Evolutionary conservation across 805 yeast species (phyloP), one percentile per base, ranked within the genome.

Genomic region (Candida namnaoensis): DNA sequence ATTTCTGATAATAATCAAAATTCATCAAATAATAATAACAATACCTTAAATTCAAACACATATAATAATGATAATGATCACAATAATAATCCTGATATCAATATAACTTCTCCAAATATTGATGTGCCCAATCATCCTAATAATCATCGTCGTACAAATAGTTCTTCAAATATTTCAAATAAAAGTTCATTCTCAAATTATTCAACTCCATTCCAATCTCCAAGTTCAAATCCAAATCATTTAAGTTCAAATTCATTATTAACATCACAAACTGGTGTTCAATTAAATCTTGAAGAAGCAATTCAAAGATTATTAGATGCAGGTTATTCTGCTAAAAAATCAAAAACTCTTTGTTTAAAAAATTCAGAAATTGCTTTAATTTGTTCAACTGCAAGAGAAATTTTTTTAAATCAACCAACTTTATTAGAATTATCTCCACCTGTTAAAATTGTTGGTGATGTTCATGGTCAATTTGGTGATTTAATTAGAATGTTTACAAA

Each of bases 391-490:
- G 95, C 97, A 4, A 72, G 96, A 46, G 96, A 93, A 56, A 80
- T 91, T 13, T 87, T 93, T 53, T 65, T 93, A 43, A 76, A 85
- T 41, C 98, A 93, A 60, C 99, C 99, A 6, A 75, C 96, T 5
- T 65, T 91, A 40, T 68, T 91, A 44, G 98, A 93, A 60, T 69
- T 91, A 46, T 77, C 67, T 35, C 67, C 93, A 1, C 90, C 93
- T 0, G 91, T 84, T 4, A 85, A 85, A 57, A 75, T 85, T 44
- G 91, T 84, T 7, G 93, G 93, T 35, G 99, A 93, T 60, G 95
- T 93, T 28, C 99, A 93, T 62, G 99, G 99, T 27, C 99, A 93
- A 63, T 93, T 82, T 59, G 84, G 85, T 40, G 99, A 93, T 64
- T 69, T 93, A 47, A 78, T 93, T 48, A 76, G 99, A 50, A 74